Evolutionary conservation across 371 early-diverging fungal genomes (phyloP).

Genomic region (Apophysomyces trapeziformis): DNA sequence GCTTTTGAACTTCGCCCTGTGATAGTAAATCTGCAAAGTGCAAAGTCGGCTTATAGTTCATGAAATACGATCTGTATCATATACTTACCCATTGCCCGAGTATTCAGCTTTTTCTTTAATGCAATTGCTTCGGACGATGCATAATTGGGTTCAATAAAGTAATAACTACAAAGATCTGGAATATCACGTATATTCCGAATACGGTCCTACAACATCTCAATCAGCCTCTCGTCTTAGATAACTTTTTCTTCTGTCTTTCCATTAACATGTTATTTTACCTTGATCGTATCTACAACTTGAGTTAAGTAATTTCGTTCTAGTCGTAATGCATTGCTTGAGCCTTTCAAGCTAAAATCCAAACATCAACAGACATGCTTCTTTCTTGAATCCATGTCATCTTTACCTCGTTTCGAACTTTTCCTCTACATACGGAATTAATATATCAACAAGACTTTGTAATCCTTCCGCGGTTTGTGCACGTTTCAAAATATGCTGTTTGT

Average conservation of each 20-base stretch:
- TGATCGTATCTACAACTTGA: slow-evolving; percentile 51
- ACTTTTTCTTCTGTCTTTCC: neutral
- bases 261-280: slow-evolving; percentile 23
- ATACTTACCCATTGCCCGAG: slow-evolving; percentile 39
- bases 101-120: slow-evolving; percentile 53
- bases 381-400: neutral
- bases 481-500: slow-evolving; percentile 74
- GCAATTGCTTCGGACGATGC: slow-evolving; percentile 49
- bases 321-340: slow-evolving; percentile 24
- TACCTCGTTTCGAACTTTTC: slow-evolving; percentile 31
- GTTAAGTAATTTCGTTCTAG: slow-evolving; percentile 46
- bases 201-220: slow-evolving; percentile 42
- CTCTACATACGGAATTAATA: slow-evolving; percentile 36
- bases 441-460: slow-evolving; percentile 37
- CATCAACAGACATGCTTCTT: slow-evolving; percentile 6
- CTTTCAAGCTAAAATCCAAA: slow-evolving; percentile 9
- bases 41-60: neutral
- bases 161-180: slow-evolving; percentile 59
- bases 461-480: slow-evolving; percentile 58
- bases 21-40: slow-evolving; percentile 20
- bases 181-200: slow-evolving; percentile 65
- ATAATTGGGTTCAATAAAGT: slow-evolving; percentile 61
- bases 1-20: slow-evolving; percentile 16
- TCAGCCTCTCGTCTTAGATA: neutral
- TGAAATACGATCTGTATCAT: neutral